phyloP scores from a whole-genome alignment of 2,329 filamentous ascomycete genomes.

The Aspergillus intermedius region DNA sequence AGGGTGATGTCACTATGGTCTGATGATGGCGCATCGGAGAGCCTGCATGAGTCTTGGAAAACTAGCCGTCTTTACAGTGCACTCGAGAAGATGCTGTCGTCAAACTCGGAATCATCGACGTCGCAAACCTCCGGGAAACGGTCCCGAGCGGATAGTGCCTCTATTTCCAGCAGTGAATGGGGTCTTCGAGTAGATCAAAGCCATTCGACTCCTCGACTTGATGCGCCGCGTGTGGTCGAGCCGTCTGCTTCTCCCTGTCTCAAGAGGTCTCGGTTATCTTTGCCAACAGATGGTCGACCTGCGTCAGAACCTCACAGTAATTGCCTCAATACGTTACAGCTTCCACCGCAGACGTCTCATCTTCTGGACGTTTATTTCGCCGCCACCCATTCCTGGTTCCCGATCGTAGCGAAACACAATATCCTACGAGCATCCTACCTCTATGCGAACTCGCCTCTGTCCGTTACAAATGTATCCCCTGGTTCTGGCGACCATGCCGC shows the following conservation, averaged over 20 bases:
- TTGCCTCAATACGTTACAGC: constrained; percentile 17
- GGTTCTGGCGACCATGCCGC: constrained; percentile 38
- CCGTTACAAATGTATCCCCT: constrained; percentile 20
- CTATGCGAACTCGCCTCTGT: constrained; percentile 41
- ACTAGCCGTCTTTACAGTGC: constrained; percentile 33
- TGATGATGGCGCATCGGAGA: constrained; percentile 36
- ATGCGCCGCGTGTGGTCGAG: constrained; percentile 26
- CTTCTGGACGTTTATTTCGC: constrained; percentile 54
- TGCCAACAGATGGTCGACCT: constrained; percentile 9
- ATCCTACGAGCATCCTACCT: constrained; percentile 52
- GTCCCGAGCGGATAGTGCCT: constrained; percentile 24
- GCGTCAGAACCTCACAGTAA: constrained; percentile 2
- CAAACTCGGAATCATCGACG: constrained; percentile 19
- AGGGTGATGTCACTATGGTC: constrained; percentile 35
- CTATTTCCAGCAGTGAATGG: constrained; percentile 18
- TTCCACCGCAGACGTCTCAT: constrained; percentile 47
- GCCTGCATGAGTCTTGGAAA: constrained; percentile 40
- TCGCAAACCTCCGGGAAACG: constrained; percentile 25
- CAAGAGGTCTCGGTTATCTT: constrained; percentile 24
- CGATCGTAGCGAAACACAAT: constrained; percentile 53
- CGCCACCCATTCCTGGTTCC: constrained; percentile 54
- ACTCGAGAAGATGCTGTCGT: constrained; percentile 37
- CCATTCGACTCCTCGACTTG: constrained; percentile 17
- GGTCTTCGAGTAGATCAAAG: constrained; percentile 26
- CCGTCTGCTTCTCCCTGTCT: constrained; percentile 15